A percentile compares a stretch with the other conserved stretches of the same genome.
phyloP scores from a whole-genome alignment of 2,329 filamentous ascomycete genomes.

The Colletotrichum spaethianum region DNA sequence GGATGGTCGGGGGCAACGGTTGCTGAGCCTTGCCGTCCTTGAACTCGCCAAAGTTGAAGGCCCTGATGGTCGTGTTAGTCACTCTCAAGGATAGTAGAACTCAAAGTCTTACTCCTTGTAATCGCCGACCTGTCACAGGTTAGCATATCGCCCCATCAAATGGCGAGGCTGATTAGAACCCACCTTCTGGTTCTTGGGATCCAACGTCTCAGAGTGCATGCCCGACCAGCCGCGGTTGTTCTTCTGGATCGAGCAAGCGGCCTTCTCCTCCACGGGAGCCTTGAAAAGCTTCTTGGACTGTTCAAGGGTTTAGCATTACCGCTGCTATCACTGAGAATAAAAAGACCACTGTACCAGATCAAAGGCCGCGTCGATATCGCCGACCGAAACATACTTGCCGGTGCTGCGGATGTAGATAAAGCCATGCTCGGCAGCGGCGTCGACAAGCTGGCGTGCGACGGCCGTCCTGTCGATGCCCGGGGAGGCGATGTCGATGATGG shows the following conservation, averaged over 20 bases:
- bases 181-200: conserved; percentile 86
- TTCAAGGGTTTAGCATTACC: neutral
- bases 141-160: neutral
- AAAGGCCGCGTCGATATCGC: conserved; percentile 81
- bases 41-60: conserved; percentile 93
- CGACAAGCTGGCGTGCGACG: conserved; percentile 78
- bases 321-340: neutral
- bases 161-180: conserved; percentile 41
- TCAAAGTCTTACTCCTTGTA: conserved; percentile 81
- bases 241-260: conserved; percentile 79
- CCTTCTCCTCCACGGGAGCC: conserved; percentile 79
- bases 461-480: conserved; percentile 65
- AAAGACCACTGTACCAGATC: conserved; percentile 69
- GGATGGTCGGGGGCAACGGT: conserved; percentile 78
- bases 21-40: conserved; percentile 78
- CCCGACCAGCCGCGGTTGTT: conserved; percentile 91
- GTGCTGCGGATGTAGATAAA: conserved; percentile 91
- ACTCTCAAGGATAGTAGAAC: neutral
- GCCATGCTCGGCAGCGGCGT: conserved; percentile 85
- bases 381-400: conserved; percentile 75
- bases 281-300: conserved; percentile 82
- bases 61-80: conserved; percentile 64
- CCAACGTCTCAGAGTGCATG: conserved; percentile 90
- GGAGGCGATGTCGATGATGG: conserved; percentile 85
- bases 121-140: conserved; percentile 75